Conservation (phyloP, 805 yeast genomes). For the Metschnikowia cerradonensis region DNA sequence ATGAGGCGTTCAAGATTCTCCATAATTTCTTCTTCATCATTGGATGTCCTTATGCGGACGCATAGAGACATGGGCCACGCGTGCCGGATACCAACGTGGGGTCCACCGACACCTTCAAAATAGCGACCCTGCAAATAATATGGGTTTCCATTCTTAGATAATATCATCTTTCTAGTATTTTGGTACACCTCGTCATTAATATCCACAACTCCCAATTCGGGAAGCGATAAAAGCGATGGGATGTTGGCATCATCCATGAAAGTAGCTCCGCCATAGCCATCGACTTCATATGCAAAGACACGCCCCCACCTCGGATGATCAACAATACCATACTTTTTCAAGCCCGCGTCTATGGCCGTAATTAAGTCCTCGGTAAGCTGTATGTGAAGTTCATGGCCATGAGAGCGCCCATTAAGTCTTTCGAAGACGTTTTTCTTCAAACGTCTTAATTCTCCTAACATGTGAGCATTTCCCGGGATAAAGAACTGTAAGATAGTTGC, state of each 20-base stretch:
- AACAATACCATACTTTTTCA: conserved; percentile 60
- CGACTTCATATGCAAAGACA: conserved; percentile 86
- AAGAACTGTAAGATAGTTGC: conserved; percentile 76
- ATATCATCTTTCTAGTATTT: conserved; percentile 74
- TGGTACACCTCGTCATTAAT: conserved; percentile 57
- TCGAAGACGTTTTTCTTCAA: conserved; percentile 22
- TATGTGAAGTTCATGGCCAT: conserved; percentile 7
- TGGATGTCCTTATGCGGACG: conserved; percentile 68
- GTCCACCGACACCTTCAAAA: conserved; percentile 85
- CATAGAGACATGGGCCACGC: conserved; percentile 94
- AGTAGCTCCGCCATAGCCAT: conserved; percentile 71
- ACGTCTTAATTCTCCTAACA: conserved; percentile 57
- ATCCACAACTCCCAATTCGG: conserved; percentile 66
- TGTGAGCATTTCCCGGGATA: conserved; percentile 81
- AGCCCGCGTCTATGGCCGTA: conserved; percentile 46
- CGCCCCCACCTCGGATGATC: conserved; percentile 66
- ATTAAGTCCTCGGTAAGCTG: conserved; percentile 35
- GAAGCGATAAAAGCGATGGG: conserved; percentile 76
- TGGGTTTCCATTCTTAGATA: conserved; percentile 70
- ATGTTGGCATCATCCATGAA: conserved; percentile 91
- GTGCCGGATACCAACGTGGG: conserved; percentile 73
- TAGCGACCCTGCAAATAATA: conserved; percentile 59
- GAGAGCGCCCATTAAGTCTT: conserved; percentile 12
- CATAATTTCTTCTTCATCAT: conserved; percentile 65
- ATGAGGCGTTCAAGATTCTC: conserved; percentile 47